These are phyloP conservation scores for Vigna unguiculata DNA, from an alignment of 306 rosid genomes.

Conservation along the genomic window DNA sequence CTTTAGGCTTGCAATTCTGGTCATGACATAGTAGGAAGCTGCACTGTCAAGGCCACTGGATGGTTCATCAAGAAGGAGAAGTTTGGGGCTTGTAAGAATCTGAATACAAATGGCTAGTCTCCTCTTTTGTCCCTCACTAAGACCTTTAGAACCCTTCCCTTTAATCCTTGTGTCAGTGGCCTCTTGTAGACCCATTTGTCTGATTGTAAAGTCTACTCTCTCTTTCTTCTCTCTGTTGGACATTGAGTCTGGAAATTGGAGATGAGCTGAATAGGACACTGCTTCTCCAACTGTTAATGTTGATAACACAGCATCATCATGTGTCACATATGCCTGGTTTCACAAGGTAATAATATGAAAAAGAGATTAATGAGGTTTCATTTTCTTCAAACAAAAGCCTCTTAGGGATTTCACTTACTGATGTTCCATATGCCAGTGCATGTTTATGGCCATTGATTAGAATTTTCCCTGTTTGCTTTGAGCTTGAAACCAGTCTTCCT, in stretches of 20 bases:
- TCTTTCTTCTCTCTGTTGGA: slow-evolving; percentile 50
- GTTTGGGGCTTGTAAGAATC: slow-evolving; percentile 59
- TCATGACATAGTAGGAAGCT: slow-evolving; percentile 67
- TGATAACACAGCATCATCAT: slow-evolving; percentile 55
- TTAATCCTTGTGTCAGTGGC: slow-evolving; percentile 59
- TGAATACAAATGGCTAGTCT: slow-evolving; percentile 66
- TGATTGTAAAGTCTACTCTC: slow-evolving; percentile 53
- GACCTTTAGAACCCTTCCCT: slow-evolving; percentile 37
- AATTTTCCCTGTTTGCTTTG: slow-evolving; percentile 37
- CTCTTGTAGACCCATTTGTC: slow-evolving; percentile 65
- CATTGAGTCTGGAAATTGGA: slow-evolving; percentile 63
- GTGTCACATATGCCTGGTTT: slow-evolving; percentile 62
- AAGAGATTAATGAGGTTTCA: neutral
- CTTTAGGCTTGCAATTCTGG: slow-evolving; percentile 46
- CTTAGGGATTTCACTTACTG: slow-evolving; percentile 45
- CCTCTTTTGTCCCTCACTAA: slow-evolving; percentile 66
- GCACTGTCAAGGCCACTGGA: slow-evolving; percentile 54
- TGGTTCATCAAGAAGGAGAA: slow-evolving; percentile 67
- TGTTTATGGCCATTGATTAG: slow-evolving; percentile 54
- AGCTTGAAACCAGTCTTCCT: slow-evolving; percentile 28
- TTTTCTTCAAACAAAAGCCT: neutral
- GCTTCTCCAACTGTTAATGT: slow-evolving; percentile 62
- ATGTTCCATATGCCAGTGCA: slow-evolving; percentile 42
- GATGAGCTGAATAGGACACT: slow-evolving; percentile 61
- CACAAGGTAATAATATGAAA: neutral